These are phyloP conservation scores for Flaveria ramosissima DNA, from an alignment of 129 eudicot species.

Conservation along the genomic window DNA sequence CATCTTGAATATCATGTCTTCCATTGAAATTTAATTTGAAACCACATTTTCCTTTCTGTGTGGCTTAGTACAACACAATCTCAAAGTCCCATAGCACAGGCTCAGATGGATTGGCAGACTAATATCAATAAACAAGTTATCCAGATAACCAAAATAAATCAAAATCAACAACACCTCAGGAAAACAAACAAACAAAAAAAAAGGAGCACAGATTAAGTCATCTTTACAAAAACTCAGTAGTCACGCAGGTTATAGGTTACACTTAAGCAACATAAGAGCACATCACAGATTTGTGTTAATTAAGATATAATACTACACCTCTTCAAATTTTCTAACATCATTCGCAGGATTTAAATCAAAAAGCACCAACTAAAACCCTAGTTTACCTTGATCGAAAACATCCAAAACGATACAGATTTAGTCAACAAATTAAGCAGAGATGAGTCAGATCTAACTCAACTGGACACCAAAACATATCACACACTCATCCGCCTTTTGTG, in stretches of 20 bases:
- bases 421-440: slow-evolving; percentile 3
- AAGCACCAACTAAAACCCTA: not conserved
- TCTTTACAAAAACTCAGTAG: not conserved
- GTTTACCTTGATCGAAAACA: not conserved
- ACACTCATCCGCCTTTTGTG: no score
- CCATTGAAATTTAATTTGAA: not conserved
- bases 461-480: slow-evolving; percentile 5
- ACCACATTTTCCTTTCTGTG: not conserved
- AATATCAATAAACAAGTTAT: not conserved
- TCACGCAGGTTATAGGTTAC: slow-evolving; percentile 7
- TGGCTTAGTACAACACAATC: not conserved
- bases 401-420: not conserved
- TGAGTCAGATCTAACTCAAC: slow-evolving; percentile 26
- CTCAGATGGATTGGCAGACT: slow-evolving; percentile 18
- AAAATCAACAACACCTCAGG: not conserved
- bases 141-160: not conserved
- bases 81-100: slow-evolving; percentile 8
- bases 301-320: no score
- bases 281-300: not conserved
- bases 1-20: not conserved
- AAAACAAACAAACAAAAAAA: not conserved
- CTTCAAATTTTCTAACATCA: not conserved
- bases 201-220: not conserved
- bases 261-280: no score
- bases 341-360: not conserved